phyloP scores from a whole-genome alignment of 2,329 filamentous ascomycete species.

The Alternaria metachromatica region DNA sequence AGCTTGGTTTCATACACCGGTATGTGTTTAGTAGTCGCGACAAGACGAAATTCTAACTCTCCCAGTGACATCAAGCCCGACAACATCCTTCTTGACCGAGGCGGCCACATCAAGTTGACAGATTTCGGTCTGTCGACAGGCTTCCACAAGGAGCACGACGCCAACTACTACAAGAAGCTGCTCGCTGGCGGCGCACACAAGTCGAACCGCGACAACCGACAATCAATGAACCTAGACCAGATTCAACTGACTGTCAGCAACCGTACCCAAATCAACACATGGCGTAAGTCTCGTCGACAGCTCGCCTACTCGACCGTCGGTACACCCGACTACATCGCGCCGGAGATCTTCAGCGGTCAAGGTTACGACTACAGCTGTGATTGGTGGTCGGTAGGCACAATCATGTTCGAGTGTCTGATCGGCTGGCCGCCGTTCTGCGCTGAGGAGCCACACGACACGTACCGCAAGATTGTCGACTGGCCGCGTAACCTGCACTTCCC shows the following conservation, averaged over 20 bases:
- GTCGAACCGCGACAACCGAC: conserved; percentile 70
- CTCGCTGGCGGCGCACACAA: conserved; percentile 70
- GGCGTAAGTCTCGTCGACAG: conserved; percentile 91
- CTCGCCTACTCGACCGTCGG: conserved; percentile 99
- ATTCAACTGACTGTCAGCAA: conserved; percentile 99
- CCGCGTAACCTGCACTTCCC: conserved; percentile 94
- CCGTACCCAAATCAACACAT: conserved; percentile 97
- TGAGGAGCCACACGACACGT: conserved; percentile 96
- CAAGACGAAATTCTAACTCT: conserved; percentile 28
- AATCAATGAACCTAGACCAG: conserved; percentile 94
- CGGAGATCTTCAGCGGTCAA: conserved; percentile 95
- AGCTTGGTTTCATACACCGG: conserved; percentile 98
- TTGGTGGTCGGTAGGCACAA: conserved; percentile 98
- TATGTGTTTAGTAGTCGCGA: conserved; percentile 55
- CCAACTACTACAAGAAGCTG: conserved; percentile 97
- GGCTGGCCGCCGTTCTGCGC: conserved; percentile 99
- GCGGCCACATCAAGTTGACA: conserved; percentile 96
- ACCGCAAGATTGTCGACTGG: conserved; percentile 99
- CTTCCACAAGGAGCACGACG: conserved; percentile 97
- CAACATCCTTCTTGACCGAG: conserved; percentile 94
- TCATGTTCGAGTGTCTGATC: conserved; percentile 99
- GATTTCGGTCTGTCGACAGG: conserved; percentile 98
- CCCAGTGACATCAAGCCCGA: conserved; percentile 93
- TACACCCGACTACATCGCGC: conserved; percentile 97
- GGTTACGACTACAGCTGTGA: conserved; percentile 97